Conservation (phyloP, 2,329 filamentous ascomycete species). For the Aspergillus caelatus region DNA sequence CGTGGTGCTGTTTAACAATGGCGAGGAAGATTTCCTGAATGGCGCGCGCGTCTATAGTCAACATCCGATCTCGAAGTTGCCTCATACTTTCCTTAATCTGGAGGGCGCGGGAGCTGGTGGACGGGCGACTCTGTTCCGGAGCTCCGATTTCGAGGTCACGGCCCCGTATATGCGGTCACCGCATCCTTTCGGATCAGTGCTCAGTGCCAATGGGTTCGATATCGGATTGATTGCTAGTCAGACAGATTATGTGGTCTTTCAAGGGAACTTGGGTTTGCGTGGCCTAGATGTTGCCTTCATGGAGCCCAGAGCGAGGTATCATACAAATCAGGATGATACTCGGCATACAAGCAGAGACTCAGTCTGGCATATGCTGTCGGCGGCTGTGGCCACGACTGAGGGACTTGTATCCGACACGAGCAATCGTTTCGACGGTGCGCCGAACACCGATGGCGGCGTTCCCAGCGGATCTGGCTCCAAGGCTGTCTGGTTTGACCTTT, state of each 20-base stretch:
- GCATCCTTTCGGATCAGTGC: constrained; percentile 80
- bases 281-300: constrained; percentile 93
- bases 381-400: constrained; percentile 73
- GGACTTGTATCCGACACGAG: constrained; percentile 70
- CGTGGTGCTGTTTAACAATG: constrained; percentile 88
- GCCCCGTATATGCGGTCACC: constrained; percentile 71
- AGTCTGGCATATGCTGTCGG: constrained; percentile 95
- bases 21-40: constrained; percentile 89
- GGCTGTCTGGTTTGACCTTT: constrained; percentile 93
- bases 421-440: constrained; percentile 64
- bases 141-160: constrained; percentile 84
- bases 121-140: constrained; percentile 81
- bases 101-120: constrained; percentile 94
- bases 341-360: constrained; percentile 68
- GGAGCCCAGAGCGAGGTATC: constrained; percentile 81
- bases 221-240: constrained; percentile 76
- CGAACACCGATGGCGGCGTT: constrained; percentile 62
- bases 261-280: constrained; percentile 74
- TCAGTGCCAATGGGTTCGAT: constrained; percentile 83
- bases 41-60: constrained; percentile 83
- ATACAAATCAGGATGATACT: constrained; percentile 85
- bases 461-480: constrained; percentile 67
- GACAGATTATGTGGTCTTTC: constrained; percentile 87
- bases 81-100: constrained; percentile 89
- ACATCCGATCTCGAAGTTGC: constrained; percentile 76